These are phyloP conservation scores for Theileria orientalis DNA, from an alignment of 169 alveolate species.

Conservation along the genomic window DNA sequence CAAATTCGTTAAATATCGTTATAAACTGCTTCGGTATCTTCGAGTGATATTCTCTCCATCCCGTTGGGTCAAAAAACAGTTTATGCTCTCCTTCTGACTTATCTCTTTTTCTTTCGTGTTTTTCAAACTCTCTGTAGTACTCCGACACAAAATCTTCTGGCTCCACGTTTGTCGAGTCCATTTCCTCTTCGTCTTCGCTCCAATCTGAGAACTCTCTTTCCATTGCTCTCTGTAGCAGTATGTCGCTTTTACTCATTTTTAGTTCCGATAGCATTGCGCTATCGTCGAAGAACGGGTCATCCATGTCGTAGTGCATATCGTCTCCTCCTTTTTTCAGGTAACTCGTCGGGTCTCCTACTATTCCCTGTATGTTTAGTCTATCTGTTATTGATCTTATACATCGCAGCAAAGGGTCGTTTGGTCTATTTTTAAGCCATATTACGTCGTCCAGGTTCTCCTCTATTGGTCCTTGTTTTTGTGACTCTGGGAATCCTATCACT, in stretches of 20 bases:
- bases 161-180: not conserved
- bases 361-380: constrained; percentile 72
- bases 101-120: not conserved
- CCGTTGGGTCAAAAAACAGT: constrained; percentile 36
- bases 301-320: constrained; percentile 78
- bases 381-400: constrained; percentile 77
- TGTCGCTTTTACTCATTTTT: constrained; percentile 63
- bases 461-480: constrained; percentile 20
- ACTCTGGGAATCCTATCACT: not conserved
- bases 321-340: constrained; percentile 77
- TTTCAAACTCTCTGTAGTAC: constrained; percentile 14
- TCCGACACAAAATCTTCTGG: constrained; percentile 54
- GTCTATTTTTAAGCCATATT: constrained; percentile 70
- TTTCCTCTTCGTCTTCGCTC: constrained; percentile 74
- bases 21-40: constrained; percentile 56
- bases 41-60: constrained; percentile 39
- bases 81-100: not conserved
- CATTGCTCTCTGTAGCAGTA: constrained; percentile 64
- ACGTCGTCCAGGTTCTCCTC: constrained; percentile 63
- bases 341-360: constrained; percentile 76
- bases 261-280: constrained; percentile 71
- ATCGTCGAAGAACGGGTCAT: constrained; percentile 79
- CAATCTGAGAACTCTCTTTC: constrained; percentile 74
- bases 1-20: constrained; percentile 37
- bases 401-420: constrained; percentile 71